phyloP scores from a whole-genome alignment of 768 basidiomycete species.

The Rhodosporidiobolus sp. region DNA sequence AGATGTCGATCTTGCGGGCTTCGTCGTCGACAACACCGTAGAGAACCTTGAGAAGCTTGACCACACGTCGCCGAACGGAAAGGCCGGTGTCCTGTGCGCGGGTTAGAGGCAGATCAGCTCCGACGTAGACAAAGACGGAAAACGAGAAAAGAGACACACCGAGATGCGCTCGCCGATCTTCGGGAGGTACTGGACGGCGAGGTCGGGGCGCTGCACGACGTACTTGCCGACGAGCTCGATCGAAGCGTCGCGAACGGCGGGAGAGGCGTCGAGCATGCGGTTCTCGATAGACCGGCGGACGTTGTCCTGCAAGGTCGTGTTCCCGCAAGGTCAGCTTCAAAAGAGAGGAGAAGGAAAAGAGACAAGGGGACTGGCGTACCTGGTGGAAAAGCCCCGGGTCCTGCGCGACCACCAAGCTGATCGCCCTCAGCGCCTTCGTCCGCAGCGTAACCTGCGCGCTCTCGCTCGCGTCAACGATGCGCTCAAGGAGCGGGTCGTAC shows the following conservation, averaged over 20 bases:
- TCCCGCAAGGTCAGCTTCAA: neutral
- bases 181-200: conserved; percentile 84
- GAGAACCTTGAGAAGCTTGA: conserved; percentile 84
- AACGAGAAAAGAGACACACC: conserved; percentile 54
- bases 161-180: conserved; percentile 86
- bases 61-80: conserved; percentile 88
- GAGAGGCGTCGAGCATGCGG: conserved; percentile 84
- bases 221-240: conserved; percentile 98
- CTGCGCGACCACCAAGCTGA: conserved; percentile 83
- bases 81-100: conserved; percentile 90
- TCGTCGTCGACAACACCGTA: conserved; percentile 65
- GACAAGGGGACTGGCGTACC: conserved; percentile 53
- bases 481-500: conserved; percentile 77
- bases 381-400: conserved; percentile 77
- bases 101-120: neutral
- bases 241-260: conserved; percentile 92
- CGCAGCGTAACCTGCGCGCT: conserved; percentile 85
- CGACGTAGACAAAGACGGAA: neutral
- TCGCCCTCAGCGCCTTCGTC: conserved; percentile 84
- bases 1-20: conserved; percentile 69
- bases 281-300: conserved; percentile 84
- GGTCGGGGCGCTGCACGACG: conserved; percentile 78
- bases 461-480: conserved; percentile 74
- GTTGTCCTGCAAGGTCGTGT: conserved; percentile 58
- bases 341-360: neutral